Evolutionary conservation across 2,329 filamentous ascomycete genomes (phyloP).

Genomic region (Fusarium mundagurra): DNA sequence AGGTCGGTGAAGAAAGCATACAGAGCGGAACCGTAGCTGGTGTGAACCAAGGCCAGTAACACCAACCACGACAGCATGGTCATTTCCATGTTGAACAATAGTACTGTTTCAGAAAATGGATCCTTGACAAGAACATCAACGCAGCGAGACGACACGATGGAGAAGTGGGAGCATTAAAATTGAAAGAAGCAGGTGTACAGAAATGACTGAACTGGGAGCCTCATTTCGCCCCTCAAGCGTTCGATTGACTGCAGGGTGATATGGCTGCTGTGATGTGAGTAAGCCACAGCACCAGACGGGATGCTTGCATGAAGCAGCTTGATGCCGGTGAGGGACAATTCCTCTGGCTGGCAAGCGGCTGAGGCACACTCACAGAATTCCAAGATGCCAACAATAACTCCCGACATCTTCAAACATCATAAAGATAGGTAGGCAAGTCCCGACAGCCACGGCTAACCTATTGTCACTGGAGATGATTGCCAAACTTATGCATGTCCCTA

Average conservation of each 20-base stretch:
- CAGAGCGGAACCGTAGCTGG: not conserved
- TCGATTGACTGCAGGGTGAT: not conserved
- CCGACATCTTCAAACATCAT: too few species aligned
- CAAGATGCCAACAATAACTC: not conserved
- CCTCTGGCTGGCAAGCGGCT: not conserved
- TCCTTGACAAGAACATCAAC: fast-evolving
- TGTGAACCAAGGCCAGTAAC: not conserved
- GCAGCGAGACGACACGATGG: fast-evolving
- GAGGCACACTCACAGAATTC: not conserved
- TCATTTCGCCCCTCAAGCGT: not conserved
- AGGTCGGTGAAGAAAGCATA: not conserved
- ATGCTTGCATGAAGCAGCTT: not conserved
- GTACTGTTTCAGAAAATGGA: not conserved
- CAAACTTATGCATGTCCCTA: not conserved
- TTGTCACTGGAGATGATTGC: not conserved
- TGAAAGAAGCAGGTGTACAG: too few species aligned
- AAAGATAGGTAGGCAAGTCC: not conserved
- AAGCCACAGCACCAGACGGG: not conserved
- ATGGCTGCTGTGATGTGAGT: too few species aligned
- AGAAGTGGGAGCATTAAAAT: not conserved
- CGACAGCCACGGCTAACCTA: not conserved
- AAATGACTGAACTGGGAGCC: too few species aligned
- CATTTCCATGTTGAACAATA: fast-evolving
- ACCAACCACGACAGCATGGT: not conserved
- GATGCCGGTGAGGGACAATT: not conserved